Conservation (phyloP, 345 rosid genomes). For the Carallia pectinifolia region DNA sequence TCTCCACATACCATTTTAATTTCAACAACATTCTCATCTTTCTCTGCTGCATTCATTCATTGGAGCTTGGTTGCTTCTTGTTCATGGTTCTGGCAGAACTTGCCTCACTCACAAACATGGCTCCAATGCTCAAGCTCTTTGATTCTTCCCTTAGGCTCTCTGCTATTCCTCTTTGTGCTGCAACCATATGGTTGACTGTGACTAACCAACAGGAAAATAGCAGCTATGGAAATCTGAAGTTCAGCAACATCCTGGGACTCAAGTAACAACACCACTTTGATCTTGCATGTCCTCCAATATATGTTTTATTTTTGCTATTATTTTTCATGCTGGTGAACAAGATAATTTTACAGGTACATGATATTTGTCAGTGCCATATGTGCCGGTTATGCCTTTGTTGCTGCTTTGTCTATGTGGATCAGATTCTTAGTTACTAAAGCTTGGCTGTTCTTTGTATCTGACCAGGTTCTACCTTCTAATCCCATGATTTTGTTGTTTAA, state of each 20-base stretch:
- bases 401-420: conserved; percentile 57
- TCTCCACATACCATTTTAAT: not conserved
- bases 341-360: conserved; percentile 53
- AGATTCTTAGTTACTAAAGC: conserved; percentile 51
- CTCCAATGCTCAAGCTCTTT: conserved; percentile 48
- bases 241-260: conserved; percentile 63
- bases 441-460: conserved; percentile 83
- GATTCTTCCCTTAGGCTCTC: conserved; percentile 69
- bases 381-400: conserved; percentile 66
- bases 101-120: not conserved
- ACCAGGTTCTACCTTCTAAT: conserved; percentile 53
- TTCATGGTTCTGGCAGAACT: not conserved
- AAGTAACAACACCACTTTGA: conserved; percentile 38
- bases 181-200: conserved; percentile 71
- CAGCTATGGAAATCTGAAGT: conserved; percentile 55
- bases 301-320: not conserved
- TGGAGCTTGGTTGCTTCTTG: not conserved
- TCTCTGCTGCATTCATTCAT: not conserved
- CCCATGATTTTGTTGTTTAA: too few relatives aligned
- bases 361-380: conserved; percentile 57
- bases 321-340: not conserved
- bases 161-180: conserved; percentile 73
- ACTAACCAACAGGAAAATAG: conserved; percentile 59
- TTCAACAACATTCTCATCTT: conserved; percentile 1
- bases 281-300: not conserved